Evolutionary conservation across 1,284 basidiomycete species (phyloP).

Genomic region (Hemileia vastatrix): DNA sequence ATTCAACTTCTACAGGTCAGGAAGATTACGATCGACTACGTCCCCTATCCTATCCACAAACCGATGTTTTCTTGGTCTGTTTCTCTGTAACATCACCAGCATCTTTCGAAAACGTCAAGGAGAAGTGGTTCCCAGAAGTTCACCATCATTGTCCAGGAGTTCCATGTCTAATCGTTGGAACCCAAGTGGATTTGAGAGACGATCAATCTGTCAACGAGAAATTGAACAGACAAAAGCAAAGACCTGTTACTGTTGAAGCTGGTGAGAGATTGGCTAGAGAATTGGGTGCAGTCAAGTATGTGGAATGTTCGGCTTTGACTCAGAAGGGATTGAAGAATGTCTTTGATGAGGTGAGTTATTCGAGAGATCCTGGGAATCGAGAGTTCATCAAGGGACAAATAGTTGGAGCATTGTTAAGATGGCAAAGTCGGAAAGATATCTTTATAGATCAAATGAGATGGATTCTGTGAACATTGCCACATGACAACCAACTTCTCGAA

Average conservation of each 20-base stretch:
- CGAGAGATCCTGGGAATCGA: too few relatives aligned
- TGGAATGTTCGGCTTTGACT: constrained; percentile 96
- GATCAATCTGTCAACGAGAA: constrained; percentile 89
- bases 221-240: constrained; percentile 86
- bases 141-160: constrained; percentile 99
- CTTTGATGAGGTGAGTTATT: constrained; percentile 89
- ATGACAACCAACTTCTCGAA: too few relatives aligned
- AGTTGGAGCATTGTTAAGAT: too few relatives aligned
- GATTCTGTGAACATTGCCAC: too few relatives aligned
- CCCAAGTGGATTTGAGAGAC: constrained; percentile 92
- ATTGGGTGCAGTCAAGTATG: constrained; percentile 94
- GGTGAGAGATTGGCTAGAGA: constrained; percentile 90
- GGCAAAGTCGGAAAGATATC: too few relatives aligned
- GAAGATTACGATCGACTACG: constrained; percentile 99
- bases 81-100: constrained; percentile 98
- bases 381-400: too few relatives aligned
- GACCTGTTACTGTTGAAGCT: constrained; percentile 74
- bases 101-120: constrained; percentile 99
- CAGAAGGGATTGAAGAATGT: constrained; percentile 99
- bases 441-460: too few relatives aligned
- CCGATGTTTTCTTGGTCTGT: constrained; percentile 97
- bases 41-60: constrained; percentile 97
- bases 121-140: constrained; percentile 99
- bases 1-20: constrained; percentile 59
- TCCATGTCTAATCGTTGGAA: constrained; percentile 96